Evolutionary conservation across 208 protist genomes (phyloP), one percentile per base, ranked within the genome.

Genomic region (Trypanosoma platydactyli): DNA sequence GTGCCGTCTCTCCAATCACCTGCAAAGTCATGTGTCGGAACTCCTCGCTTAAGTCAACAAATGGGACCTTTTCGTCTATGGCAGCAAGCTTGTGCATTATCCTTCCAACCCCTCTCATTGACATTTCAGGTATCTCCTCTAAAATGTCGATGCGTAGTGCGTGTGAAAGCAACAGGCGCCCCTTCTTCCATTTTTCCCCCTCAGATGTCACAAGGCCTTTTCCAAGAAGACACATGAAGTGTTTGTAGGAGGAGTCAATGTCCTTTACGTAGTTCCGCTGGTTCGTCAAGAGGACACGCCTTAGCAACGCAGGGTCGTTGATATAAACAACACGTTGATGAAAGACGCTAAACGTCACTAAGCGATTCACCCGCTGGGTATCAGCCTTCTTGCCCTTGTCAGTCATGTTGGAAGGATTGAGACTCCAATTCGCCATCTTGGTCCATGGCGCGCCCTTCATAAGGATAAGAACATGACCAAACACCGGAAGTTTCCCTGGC

Each of bases 21-120:
- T 92, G 87, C 46, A 95, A 76, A 41, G 88, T 97, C 86, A 96
- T 88, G 74, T 92, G 88, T 52, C 91, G 84, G 68, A 91, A 96
- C 72, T 94, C 88, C 67, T 94, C 91, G 57, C 85, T 89, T 38
- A 96, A 63, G 60, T 93, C 88, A n/a, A 94, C 63, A 59, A 76
- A 89, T 15, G 76, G 71, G 18, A 22, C 5, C 18, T 51, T 38
- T 5, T 41, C 13, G 24, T 73, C 50, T 40, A 73, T 29, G 40
- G 60, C 30, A 52, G 59, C 73, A 29, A 92, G 52, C 59, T 91
- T 92, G 27, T 83, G 30, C 73, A 88, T 82, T 60, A 92, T 77
- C 35, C 80, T 81, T n/a, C 72, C 51, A 57, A 89, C 77, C 3
- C 84, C 86, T 24, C 52, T 76, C 46, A 91, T 79, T 27, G 80